Evolutionary conservation across 306 rosid species (phyloP).

Genomic region (Aeschynomene evenia): DNA sequence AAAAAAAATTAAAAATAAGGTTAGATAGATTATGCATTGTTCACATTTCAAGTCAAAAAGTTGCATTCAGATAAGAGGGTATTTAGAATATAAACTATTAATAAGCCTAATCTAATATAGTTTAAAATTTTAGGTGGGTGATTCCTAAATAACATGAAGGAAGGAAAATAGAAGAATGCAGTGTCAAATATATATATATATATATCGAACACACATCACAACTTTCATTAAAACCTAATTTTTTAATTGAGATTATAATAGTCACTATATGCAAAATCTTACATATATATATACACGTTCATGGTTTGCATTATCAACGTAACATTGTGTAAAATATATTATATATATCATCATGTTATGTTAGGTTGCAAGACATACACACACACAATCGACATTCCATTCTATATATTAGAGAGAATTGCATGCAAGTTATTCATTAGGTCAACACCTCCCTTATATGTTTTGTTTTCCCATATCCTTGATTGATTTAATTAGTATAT

Average conservation of each 20-base stretch:
- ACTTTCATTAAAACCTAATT: conserved; percentile 15
- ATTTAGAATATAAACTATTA: too few species aligned
- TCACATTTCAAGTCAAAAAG: too few species aligned
- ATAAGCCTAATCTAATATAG: too few species aligned
- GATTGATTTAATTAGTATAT: conserved; percentile 17
- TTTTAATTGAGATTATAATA: conserved; percentile 22
- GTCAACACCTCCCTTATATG: conserved; percentile 42
- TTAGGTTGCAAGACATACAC: conserved; percentile 29
- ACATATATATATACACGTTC: conserved; percentile 18
- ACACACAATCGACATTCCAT: conserved; percentile 37
- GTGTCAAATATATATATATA: neutral
- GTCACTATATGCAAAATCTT: conserved; percentile 15
- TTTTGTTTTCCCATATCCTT: conserved; percentile 9
- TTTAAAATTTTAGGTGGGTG: too few species aligned
- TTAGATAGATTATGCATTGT: too few species aligned
- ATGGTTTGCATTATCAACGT: conserved; percentile 33
- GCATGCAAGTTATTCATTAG: conserved; percentile 26
- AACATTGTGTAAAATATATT: conserved; percentile 20
- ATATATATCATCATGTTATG: too few species aligned
- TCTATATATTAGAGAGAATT: conserved; percentile 18
- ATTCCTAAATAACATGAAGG: too few species aligned
- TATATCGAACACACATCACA: neutral
- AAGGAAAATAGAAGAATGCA: neutral
- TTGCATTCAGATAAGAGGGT: too few species aligned
- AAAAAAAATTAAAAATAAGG: too few species aligned